Conservation (phyloP, 768 basidiomycete species). For the Hydnomerulius pinastri region DNA sequence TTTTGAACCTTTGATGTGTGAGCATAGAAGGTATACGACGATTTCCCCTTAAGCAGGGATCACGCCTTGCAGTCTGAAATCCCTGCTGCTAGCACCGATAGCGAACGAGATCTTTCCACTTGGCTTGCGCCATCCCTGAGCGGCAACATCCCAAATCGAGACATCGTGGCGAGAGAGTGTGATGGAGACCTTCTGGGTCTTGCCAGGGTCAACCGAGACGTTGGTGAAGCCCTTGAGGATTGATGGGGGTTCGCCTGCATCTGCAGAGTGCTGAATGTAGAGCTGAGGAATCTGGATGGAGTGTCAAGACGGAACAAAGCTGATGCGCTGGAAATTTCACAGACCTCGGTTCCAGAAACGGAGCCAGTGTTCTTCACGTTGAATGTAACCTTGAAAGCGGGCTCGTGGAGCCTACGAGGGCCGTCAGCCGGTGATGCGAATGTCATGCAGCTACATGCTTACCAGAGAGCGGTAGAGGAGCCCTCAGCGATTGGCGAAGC, state of each 20-base stretch:
- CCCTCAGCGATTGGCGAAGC: conserved; percentile 57
- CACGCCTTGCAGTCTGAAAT: conserved; percentile 53
- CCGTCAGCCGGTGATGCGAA: conserved; percentile 4
- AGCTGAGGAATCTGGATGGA: conserved; percentile 66
- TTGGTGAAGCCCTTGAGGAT: conserved; percentile 72
- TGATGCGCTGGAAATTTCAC: conserved; percentile 18
- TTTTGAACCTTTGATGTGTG: too few species aligned
- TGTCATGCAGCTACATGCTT: neutral
- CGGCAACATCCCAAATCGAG: conserved; percentile 73
- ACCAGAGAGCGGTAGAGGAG: conserved; percentile 66
- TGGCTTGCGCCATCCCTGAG: conserved; percentile 77
- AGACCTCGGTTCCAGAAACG: conserved; percentile 64
- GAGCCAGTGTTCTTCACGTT: conserved; percentile 64
- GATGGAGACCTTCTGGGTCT: conserved; percentile 50
- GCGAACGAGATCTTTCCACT: conserved; percentile 60
- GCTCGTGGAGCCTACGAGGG: conserved; percentile 58
- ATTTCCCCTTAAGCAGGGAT: conserved; percentile 11
- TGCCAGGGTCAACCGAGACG: conserved; percentile 48
- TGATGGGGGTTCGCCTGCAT: conserved; percentile 69
- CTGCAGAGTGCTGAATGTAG: conserved; percentile 67
- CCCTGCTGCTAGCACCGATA: conserved; percentile 72
- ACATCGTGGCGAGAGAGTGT: conserved; percentile 68
- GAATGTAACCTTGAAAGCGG: conserved; percentile 64
- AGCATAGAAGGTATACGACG: too few species aligned
- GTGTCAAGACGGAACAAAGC: neutral